Evolutionary conservation across 257 asterid species (phyloP).

Genomic region (Marsdenia floribunda): DNA sequence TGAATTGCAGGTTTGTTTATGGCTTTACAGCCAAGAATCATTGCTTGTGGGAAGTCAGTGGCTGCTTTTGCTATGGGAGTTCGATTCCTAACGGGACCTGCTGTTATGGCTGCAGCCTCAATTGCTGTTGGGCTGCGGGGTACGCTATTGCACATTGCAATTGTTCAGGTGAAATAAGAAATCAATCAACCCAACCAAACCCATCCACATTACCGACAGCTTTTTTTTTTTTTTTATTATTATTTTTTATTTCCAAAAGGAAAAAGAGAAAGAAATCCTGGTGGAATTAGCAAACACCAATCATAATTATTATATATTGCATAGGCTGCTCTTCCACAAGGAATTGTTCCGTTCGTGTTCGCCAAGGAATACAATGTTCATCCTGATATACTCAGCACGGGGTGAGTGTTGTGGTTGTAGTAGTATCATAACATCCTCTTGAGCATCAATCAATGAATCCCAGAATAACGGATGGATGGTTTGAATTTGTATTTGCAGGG

Average conservation of each 20-base stretch:
- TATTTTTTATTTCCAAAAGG: too few relatives aligned
- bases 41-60: constrained; percentile 42
- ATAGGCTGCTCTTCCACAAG: constrained; percentile 50
- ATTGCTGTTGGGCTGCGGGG: constrained; percentile 39
- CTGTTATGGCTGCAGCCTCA: constrained; percentile 50
- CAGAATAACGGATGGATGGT: too few relatives aligned
- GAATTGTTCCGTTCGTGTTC: constrained; percentile 45
- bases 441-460: neutral
- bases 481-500: constrained; percentile 43
- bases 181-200: too few relatives aligned
- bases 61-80: constrained; percentile 41
- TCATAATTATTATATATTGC: neutral
- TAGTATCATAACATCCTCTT: too few relatives aligned
- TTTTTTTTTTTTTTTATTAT: too few relatives aligned
- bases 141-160: constrained; percentile 32
- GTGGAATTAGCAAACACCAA: too few relatives aligned
- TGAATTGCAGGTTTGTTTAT: constrained; percentile 36
- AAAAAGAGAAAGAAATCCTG: too few relatives aligned
- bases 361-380: constrained; percentile 47
- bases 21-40: constrained; percentile 45
- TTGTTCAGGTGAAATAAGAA: constrained; percentile 27
- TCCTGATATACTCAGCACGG: constrained; percentile 48
- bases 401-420: constrained; percentile 26
- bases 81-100: constrained; percentile 42
- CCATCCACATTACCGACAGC: too few relatives aligned